Percentiles rank a stretch among this genome's conserved stretches.
These are phyloP conservation scores for Nyctanthes arbortristis DNA, from an alignment of 257 asterid genomes.

Conservation along the genomic window DNA sequence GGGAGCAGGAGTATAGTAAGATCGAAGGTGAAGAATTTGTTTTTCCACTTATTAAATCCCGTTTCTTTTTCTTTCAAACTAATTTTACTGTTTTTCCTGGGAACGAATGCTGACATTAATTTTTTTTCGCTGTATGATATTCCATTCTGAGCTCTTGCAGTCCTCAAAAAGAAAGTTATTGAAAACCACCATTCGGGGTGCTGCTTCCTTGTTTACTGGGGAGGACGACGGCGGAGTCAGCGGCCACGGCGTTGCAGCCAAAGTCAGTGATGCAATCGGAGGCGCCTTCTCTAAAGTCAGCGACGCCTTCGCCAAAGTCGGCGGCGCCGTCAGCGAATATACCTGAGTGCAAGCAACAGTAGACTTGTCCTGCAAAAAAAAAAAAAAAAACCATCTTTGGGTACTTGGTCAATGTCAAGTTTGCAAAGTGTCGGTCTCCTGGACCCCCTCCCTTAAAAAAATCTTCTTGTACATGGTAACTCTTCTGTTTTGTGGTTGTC, in stretches of 20 bases:
- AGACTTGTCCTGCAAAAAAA: conserved; percentile 10
- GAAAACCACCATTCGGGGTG: no score
- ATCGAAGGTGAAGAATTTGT: conserved; percentile 46
- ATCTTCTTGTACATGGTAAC: neutral
- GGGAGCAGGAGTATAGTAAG: conserved; percentile 49
- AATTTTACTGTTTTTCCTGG: neutral
- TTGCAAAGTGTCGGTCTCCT: neutral
- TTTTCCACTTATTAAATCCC: neutral
- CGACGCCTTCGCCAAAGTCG: no score
- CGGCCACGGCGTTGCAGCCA: no score
- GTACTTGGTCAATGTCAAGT: neutral
- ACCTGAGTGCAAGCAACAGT: conserved; percentile 68
- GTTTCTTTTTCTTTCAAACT: neutral
- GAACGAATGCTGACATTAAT: conserved; percentile 10
- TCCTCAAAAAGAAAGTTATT: conserved; percentile 43
- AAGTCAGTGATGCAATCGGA: no score
- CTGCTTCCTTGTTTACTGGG: no score
- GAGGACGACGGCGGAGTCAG: no score
- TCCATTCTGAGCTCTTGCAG: conserved; percentile 24
- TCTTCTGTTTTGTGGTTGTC: neutral
- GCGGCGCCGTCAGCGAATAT: no score
- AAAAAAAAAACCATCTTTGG: neutral
- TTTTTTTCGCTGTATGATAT: neutral
- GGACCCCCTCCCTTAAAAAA: neutral
- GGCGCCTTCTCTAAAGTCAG: no score